Percentiles rank a stretch among this genome's conserved stretches.
Evolutionary conservation across 2,329 filamentous ascomycete genomes (phyloP).

Genomic region (Sclerotinia nivalis): DNA sequence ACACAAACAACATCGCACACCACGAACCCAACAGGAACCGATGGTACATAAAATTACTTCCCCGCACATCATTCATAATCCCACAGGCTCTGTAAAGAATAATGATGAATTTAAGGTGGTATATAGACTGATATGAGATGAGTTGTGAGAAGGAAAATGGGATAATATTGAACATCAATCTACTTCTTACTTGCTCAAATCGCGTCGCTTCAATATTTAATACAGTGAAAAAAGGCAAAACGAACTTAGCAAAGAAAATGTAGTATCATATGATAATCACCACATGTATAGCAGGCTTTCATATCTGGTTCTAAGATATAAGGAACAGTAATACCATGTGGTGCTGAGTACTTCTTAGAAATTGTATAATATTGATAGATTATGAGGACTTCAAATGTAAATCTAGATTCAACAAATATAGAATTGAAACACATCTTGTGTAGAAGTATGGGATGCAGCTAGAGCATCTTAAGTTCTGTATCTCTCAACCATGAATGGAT

Average conservation of each 20-base stretch:
- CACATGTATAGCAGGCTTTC: neutral
- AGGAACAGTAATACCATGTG: neutral
- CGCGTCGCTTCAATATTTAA: neutral
- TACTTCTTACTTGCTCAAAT: neutral
- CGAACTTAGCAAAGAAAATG: neutral
- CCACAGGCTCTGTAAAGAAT: too few relatives aligned
- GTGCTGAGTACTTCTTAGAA: neutral
- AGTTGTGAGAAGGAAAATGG: neutral
- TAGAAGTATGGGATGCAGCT: neutral
- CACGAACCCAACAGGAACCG: neutral
- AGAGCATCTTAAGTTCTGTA: neutral
- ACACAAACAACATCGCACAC: neutral
- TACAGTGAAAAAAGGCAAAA: neutral
- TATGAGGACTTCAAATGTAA: too few relatives aligned
- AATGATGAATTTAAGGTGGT: neutral
- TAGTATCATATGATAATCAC: neutral
- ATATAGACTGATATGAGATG: neutral
- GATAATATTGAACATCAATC: neutral
- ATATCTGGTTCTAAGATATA: neutral
- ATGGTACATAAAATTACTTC: neutral
- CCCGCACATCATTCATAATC: neutral
- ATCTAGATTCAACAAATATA: neutral
- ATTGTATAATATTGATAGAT: neutral
- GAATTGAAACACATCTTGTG: neutral
- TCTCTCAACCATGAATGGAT: too few relatives aligned